Percentiles rank a stretch among this genome's conserved stretches.
These are phyloP conservation scores for Cyanodermella asteris DNA, from an alignment of 2,329 filamentous ascomycete species.

Conservation along the genomic window DNA sequence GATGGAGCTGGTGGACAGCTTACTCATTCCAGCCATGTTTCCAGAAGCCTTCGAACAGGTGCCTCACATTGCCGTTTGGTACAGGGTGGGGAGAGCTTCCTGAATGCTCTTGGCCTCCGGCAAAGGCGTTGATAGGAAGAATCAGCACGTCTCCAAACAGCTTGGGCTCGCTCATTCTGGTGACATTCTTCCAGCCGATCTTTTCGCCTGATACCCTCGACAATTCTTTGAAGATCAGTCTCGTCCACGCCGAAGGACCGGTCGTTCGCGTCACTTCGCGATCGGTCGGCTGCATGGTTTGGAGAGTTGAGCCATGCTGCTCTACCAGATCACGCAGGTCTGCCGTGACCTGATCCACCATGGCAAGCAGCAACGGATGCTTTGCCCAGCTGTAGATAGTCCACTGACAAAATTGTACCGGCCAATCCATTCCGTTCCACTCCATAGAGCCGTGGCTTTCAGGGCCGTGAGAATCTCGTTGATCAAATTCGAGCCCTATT, in stretches of 20 bases:
- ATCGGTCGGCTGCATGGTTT: not conserved
- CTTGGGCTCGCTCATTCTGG: slow-evolving; percentile 3
- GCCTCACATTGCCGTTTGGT: slow-evolving; percentile 1
- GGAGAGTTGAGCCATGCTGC: not conserved
- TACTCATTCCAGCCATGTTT: slow-evolving; percentile 2
- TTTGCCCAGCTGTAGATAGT: slow-evolving; percentile 2
- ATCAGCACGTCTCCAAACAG: slow-evolving; percentile 5
- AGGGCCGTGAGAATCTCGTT: slow-evolving; percentile 3
- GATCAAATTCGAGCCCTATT: slow-evolving; percentile 1
- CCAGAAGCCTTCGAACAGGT: slow-evolving; percentile 1
- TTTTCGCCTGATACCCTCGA: slow-evolving; percentile 2
- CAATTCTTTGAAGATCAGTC: slow-evolving; percentile 2
- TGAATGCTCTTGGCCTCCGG: slow-evolving; percentile 3
- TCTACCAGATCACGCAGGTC: not conserved
- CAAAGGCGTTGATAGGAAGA: slow-evolving; percentile 6
- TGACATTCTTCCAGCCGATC: slow-evolving; percentile 3
- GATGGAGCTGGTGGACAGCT: too few relatives aligned
- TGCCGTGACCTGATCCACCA: not conserved
- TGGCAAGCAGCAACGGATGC: slow-evolving; percentile 1
- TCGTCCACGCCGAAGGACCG: slow-evolving; percentile 4
- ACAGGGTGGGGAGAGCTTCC: too few relatives aligned
- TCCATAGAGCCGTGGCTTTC: too few relatives aligned
- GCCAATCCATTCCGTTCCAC: not conserved
- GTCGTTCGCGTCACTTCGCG: slow-evolving; percentile 2
- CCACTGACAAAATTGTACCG: slow-evolving; percentile 5